phyloP scores from a whole-genome alignment of 208 protist genomes.

The Trypanosoma caninum region DNA sequence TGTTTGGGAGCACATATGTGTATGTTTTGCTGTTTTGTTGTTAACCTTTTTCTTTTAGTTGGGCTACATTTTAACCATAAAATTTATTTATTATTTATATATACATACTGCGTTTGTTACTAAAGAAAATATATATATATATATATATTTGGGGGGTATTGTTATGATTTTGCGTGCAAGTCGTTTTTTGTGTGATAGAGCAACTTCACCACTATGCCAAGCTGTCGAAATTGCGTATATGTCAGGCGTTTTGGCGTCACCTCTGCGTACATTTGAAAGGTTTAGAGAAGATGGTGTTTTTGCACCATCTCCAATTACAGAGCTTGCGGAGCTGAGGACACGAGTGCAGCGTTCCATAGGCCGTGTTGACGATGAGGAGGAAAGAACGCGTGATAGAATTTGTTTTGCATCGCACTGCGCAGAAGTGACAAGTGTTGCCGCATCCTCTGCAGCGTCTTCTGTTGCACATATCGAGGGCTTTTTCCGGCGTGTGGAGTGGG shows the following conservation, averaged over 20 bases:
- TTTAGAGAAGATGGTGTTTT: neutral
- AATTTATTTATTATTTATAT: conserved; percentile 1
- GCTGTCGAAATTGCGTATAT: conserved; percentile 20
- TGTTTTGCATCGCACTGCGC: conserved; percentile 12
- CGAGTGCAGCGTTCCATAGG: neutral
- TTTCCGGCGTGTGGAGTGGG: conserved; percentile 37
- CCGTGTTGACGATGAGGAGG: neutral
- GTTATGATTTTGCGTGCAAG: conserved; percentile 5
- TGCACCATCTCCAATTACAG: neutral
- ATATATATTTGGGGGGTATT: neutral
- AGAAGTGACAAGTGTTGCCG: conserved; percentile 19
- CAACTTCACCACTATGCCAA: neutral
- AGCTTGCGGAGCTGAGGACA: conserved; percentile 5
- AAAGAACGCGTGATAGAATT: conserved; percentile 8
- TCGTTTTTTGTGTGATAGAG: neutral
- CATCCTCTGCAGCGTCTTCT: conserved; percentile 22
- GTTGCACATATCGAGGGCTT: conserved; percentile 50
- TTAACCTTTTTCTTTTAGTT: neutral
- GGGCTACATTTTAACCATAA: neutral
- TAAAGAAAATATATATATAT: neutral
- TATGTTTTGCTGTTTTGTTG: neutral
- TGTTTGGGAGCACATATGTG: neutral
- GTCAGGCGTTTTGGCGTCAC: neutral
- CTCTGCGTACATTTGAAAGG: neutral
- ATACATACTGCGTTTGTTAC: neutral